phyloP scores from a whole-genome alignment of 306 rosid species.

The Quercus aquifolioides region DNA sequence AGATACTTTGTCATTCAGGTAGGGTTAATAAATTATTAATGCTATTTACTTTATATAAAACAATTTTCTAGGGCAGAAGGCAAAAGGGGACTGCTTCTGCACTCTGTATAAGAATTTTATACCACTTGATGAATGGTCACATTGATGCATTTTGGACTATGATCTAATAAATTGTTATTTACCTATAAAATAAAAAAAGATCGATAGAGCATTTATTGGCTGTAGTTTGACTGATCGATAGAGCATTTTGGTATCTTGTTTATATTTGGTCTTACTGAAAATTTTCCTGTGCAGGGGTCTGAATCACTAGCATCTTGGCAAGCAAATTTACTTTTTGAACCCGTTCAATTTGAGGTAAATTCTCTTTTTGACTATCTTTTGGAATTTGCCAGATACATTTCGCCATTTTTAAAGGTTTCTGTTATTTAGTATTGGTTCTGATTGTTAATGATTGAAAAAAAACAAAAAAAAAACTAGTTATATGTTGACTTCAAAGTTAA shows the following conservation, averaged over 20 bases:
- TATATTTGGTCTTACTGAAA: neutral
- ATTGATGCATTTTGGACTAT: neutral
- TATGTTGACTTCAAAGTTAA: neutral
- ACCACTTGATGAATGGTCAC: neutral
- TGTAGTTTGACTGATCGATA: neutral
- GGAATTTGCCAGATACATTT: neutral
- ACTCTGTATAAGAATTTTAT: neutral
- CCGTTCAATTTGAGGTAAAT: conserved; percentile 80
- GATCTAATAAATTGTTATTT: neutral
- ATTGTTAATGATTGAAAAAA: neutral
- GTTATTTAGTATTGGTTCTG: neutral
- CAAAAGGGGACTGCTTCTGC: neutral
- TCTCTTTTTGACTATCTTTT: neutral
- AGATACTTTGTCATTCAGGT: conserved; percentile 88
- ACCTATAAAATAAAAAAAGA: neutral
- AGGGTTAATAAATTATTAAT: neutral
- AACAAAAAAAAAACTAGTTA: neutral
- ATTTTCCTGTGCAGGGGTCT: conserved; percentile 61
- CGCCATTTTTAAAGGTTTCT: neutral
- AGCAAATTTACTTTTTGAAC: conserved; percentile 96
- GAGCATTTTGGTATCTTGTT: neutral
- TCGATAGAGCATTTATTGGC: neutral
- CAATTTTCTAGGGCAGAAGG: neutral
- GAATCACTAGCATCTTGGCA: conserved; percentile 93
- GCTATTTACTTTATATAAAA: neutral